Evolutionary conservation across 2,329 filamentous ascomycete genomes (phyloP).

Genomic region (Fusarium decemcellulare): DNA sequence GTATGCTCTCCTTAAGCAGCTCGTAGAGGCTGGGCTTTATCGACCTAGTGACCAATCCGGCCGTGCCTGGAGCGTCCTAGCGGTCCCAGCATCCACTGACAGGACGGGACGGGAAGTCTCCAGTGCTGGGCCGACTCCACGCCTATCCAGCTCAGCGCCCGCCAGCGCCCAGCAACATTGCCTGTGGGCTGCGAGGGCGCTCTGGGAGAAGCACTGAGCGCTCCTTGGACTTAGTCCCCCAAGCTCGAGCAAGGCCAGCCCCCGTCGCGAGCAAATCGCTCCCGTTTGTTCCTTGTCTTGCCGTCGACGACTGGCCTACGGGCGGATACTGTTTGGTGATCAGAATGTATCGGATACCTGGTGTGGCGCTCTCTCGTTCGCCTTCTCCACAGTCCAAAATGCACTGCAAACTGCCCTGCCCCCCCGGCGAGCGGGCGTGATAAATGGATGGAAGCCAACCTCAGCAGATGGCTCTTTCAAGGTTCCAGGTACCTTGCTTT

Average conservation of each 20-base stretch:
- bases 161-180: constrained; percentile 38
- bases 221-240: constrained; percentile 9
- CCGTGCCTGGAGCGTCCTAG: constrained; percentile 16
- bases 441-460: not conserved
- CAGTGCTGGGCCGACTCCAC: constrained; percentile 27
- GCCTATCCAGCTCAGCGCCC: constrained; percentile 37
- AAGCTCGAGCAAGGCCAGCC: constrained; percentile 7
- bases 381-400: constrained; percentile 7
- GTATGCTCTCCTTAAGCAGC: constrained; percentile 6
- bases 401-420: constrained; percentile 20
- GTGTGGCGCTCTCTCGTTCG: not conserved
- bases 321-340: constrained; percentile 4
- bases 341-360: constrained; percentile 27
- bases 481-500: constrained; percentile 21
- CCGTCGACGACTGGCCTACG: not conserved
- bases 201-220: constrained; percentile 20
- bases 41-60: constrained; percentile 40
- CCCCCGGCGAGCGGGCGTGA: constrained; percentile 7
- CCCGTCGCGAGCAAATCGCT: constrained; percentile 15
- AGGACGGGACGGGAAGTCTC: constrained; percentile 41
- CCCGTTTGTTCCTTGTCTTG: constrained; percentile 17
- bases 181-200: constrained; percentile 15
- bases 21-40: constrained; percentile 34
- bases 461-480: not conserved
- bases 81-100: constrained; percentile 28